Evolutionary conservation across 2,329 filamentous ascomycete species (phyloP), one percentile per base, ranked within the genome.

Genomic region (Sporothrix curviconia): DNA sequence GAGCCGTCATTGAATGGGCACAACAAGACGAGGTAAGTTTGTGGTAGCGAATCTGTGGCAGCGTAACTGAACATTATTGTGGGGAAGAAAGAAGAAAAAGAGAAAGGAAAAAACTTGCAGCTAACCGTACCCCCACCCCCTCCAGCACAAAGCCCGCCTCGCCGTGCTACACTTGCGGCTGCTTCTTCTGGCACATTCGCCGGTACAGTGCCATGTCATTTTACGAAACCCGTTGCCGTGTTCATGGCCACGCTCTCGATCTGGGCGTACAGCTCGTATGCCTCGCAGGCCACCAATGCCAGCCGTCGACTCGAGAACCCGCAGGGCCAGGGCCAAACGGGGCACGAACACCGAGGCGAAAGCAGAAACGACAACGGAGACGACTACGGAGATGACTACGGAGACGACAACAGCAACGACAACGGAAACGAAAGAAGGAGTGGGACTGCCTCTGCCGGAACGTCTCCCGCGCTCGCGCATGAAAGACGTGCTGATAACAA

Each of bases 231-330:
- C 5, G 32, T 50, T 5, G 46, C 30, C 17, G 46, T 50, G 30
- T 50, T 24, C 46, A 24, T 50, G 46, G 46, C 46, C 17, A 15
- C 19, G 2, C 30, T 50, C 5, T 36, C 46, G 5, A 37, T 50
- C 30, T 50, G 46, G 46, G 46, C 46, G 4, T 50, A 50, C 46
- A 50, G 46, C 30, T 50, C 46, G 17, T 50, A 50, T 6, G 46
- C 46, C 1, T 25, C 30, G 9, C 46, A 37, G 46, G 32, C 46
- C 36, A 32, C n/a, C 44, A 19, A 19, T 15, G 28, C 28, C 15
- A 32, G 30, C 9, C 24, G 25, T 11, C 25, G 44, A 8, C 44
- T 25, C n/a, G 28, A 32, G 28, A 46, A 22, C 6, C 44, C 22
- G 14, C 11, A 32, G 6, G 11, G 28, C 28, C 28, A 32, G 28